Evolutionary conservation across 768 basidiomycete genomes (phyloP), one percentile per base, ranked within the genome.

Genomic region (Pulveroboletus sp.): DNA sequence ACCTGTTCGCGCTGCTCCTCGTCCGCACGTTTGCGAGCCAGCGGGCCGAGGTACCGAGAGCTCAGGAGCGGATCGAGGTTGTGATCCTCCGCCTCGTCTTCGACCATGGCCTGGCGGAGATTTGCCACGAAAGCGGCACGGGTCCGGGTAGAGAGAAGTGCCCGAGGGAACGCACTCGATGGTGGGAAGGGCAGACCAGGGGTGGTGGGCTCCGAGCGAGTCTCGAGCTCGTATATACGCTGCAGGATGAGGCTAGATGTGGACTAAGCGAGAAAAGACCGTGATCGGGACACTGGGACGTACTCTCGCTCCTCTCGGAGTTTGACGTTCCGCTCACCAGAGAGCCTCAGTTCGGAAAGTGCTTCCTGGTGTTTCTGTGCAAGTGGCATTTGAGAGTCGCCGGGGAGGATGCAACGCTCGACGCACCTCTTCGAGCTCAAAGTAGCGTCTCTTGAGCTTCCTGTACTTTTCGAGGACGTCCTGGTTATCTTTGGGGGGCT

Each of bases 351-450:
- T 55, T 85, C 83, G 26, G 74, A 68, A 50, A 73, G 73, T 3
- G 75, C 70, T 58, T 82, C 82, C 68, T 83, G 80, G 64, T 77
- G 74, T 74, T 79, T 76, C 80, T 85, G 68, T 47, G 50, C 45
- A 35, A 9, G 44, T 38, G 43, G 31, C 12, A 0, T 16, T 27
- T 34, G 29, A 40, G 51, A 11, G 13, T 22, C 22, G 8, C 9
- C 1, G 30, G 8, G 31, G 2, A 19, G 22, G 1, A 5, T 36
- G 43, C n/a, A 24, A 31, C 40, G 36, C 32, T 40, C 0, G 31
- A 70, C 81, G 58, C 46, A 87, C 86, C 78, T 87, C 81, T 58
- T 86, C 83, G 35, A 86, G 76, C 46, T 85, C 82, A 55, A 77
- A 76, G 63, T 78, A 84, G 34, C 80, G 79, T 36, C 81, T 69